Base-by-base conservation (phyloP, 1,284 basidiomycete genomes). In the Erythrobasidium hasegawianum region DNA sequence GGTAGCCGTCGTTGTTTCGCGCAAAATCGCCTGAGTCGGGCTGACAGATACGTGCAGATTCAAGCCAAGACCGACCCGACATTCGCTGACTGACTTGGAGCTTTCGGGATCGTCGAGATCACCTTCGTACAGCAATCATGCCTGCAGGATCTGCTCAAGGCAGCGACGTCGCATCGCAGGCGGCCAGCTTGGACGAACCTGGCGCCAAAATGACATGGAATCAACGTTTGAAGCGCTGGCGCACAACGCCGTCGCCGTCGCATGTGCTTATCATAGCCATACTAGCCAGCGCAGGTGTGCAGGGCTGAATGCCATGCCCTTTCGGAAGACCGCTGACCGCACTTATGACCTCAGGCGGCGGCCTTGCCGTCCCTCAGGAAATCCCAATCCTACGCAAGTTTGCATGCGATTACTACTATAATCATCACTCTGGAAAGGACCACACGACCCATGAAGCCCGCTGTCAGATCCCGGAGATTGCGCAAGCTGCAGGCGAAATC, bases 201-300 rank as follows among this genome's bases (percentile, higher is more conserved):
- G 20, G 50, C 18, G 26, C 50, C 18, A 22, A 26, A 4, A 53
- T 29, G 50, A 22, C 57, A 41, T 13, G 20, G 50, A 14, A 26
- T n/a, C 29, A 27, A 13, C 43, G 41, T 18, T 26, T 55, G 13
- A 38, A 20, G 18, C 38, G 26, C n/a, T 65, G 62, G 62, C 45
- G 57, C 33, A 49, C 13, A 13, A 65, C 62, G 5, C 62, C 62
- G 1, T 57, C 55, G 18, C 45, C 55, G 1, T 57, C 55, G 13
- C 62, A 65, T 53, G 62, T 65, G 0, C 55, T 65, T n/a, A 58
- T 65, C 22, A 57, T 65, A 14, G 62, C 62, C 22, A 27, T 65
- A 20, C 33, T 65, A 26, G 62, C 55, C 1, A 65, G 62, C 33
- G 43, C 47, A 41, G 61, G 61, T 56, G 20, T 22, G 54, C 18